A percentile compares a stretch with the other conserved stretches of the same genome.
Evolutionary conservation across 208 protist species (phyloP).

Genomic region (Tritrichomonas musculus): DNA sequence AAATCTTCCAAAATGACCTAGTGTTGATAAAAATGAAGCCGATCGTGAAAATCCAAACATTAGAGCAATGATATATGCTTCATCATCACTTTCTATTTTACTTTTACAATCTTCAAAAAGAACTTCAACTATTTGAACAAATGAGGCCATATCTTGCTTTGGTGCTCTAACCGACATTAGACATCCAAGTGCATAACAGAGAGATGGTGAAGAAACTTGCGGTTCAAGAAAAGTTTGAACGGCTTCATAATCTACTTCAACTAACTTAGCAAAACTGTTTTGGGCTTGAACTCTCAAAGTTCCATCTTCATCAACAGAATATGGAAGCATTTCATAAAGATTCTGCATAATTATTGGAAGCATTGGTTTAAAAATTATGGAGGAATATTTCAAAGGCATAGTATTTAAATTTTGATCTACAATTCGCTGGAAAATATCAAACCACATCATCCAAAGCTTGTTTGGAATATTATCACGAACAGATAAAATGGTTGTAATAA

Average conservation of each 20-base stretch:
- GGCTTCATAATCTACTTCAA: background rate
- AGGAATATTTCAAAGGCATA: background rate
- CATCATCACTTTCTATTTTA: background rate
- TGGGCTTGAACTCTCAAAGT: background rate
- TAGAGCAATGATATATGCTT: background rate
- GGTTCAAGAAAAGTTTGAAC: background rate
- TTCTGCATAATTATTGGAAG: background rate
- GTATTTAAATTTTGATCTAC: background rate
- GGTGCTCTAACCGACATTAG: background rate
- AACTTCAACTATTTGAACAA: background rate
- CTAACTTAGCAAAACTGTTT: background rate
- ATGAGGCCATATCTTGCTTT: background rate
- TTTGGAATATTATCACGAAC: background rate
- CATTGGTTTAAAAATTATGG: background rate
- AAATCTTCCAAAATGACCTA: background rate
- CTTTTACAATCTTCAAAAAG: background rate
- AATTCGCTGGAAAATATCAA: background rate
- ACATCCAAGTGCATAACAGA: background rate
- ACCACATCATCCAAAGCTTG: background rate
- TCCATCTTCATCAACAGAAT: background rate
- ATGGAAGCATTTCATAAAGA: background rate
- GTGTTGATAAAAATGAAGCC: background rate
- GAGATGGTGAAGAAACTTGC: background rate
- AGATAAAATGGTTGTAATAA: background rate
- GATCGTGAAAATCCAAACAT: background rate